These are phyloP conservation scores for Trichoderma sp. DNA, from an alignment of 2,329 filamentous ascomycete genomes.

Conservation along the genomic window DNA sequence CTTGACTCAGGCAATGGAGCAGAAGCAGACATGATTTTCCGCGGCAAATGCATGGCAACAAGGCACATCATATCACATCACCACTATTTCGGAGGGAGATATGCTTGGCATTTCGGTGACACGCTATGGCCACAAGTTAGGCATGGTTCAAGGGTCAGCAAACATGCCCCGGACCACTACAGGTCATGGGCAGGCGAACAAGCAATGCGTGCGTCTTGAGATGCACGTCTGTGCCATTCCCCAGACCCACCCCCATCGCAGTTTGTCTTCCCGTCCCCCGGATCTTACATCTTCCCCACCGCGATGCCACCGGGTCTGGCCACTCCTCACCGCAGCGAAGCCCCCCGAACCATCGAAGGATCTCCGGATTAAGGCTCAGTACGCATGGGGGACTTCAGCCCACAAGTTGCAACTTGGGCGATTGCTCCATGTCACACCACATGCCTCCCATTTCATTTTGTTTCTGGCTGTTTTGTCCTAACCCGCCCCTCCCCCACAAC, in stretches of 20 bases:
- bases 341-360: background rate
- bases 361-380: background rate
- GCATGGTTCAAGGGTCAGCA: too few species aligned
- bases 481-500: background rate
- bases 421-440: background rate
- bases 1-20: background rate
- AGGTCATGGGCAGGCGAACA: too few species aligned
- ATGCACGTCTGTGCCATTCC: background rate
- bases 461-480: background rate
- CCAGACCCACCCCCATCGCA: background rate
- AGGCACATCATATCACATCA: too few species aligned
- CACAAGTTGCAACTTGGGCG: background rate
- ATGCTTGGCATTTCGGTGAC: too few species aligned
- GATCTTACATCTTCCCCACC: background rate
- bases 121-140: too few species aligned
- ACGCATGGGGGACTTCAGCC: background rate
- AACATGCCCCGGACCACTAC: too few species aligned
- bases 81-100: too few species aligned
- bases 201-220: too few species aligned
- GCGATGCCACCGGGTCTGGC: background rate
- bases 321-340: background rate
- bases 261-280: background rate
- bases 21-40: background rate
- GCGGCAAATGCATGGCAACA: too few species aligned
- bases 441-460: background rate